Evolutionary conservation across 1,139 yeast species (phyloP).

Genomic region (Yamadazyma diddensiae): DNA sequence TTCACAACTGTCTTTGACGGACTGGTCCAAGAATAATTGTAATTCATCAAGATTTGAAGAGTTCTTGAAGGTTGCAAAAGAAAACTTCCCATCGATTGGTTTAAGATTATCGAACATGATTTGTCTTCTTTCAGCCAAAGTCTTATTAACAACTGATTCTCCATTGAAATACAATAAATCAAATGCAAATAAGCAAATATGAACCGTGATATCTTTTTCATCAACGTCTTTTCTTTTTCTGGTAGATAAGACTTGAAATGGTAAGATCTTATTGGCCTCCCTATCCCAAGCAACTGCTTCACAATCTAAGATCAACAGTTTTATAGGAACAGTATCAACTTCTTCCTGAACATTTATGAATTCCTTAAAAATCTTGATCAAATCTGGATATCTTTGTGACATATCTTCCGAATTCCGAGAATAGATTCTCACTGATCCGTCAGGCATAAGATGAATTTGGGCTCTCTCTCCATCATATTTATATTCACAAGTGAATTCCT

Average conservation of each 20-base stretch:
- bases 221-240: slow-evolving; percentile 92
- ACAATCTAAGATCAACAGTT: slow-evolving; percentile 78
- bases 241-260: slow-evolving; percentile 89
- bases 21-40: slow-evolving; percentile 83
- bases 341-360: slow-evolving; percentile 41
- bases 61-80: slow-evolving; percentile 73
- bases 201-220: slow-evolving; percentile 81
- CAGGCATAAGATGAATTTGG: slow-evolving; percentile 73
- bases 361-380: slow-evolving; percentile 64
- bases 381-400: slow-evolving; percentile 95
- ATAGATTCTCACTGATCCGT: slow-evolving; percentile 72
- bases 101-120: slow-evolving; percentile 55
- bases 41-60: slow-evolving; percentile 75
- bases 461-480: slow-evolving; percentile 98
- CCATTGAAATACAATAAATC: slow-evolving; percentile 77
- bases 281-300: slow-evolving; percentile 99
- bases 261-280: slow-evolving; percentile 68
- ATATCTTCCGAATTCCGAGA: slow-evolving; percentile 96
- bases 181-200: slow-evolving; percentile 89
- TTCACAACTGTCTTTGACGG: slow-evolving; percentile 88
- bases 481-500: slow-evolving; percentile 89
- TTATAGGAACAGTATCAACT: slow-evolving; percentile 23
- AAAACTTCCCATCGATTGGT: slow-evolving; percentile 72
- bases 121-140: slow-evolving; percentile 69
- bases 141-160: slow-evolving; percentile 62